Evolutionary conservation across 148 eudicot genomes (phyloP), one percentile per base, ranked within the genome.

Genomic region (Silene latifolia): DNA sequence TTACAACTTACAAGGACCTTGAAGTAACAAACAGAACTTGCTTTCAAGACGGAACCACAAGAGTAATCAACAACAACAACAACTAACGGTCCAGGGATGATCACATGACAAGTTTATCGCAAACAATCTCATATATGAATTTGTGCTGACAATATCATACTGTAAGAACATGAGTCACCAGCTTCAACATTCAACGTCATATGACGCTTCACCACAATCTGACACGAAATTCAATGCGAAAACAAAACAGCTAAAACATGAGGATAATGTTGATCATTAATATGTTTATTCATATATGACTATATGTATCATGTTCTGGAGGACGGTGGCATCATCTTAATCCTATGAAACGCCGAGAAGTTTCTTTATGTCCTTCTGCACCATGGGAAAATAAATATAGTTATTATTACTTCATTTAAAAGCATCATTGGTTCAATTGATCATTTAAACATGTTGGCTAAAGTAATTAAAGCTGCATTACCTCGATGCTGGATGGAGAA

Each of bases 401-500:
- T 76, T 66, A 71, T 24, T 61, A 32, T 90, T 32, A 13, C 46
- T 4, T 67, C 13, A 32, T 11, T 48, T 46, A 91, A 59, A 48
- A 15, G 53, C 66, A 20, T 2, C 2, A 6, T 24, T 14, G 18
- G 29, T 4, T 63, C 14, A 11, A 19, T 46, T 15, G 47, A 12
- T 39, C 24, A 56, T n/a, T 74, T 25, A 27, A 53, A 71, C 61
- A 63, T 53, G 7, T 63, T 35, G 57, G 32, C 14, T 12, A 51
- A 51, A 11, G 1, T n/a, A 9, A 20, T n/a, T 25, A 4, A n/a
- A 32, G 51, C 67, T 32, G 17, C 1, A 66, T 27, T 84, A 90
- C 96, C 98, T 93, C 97, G 5, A 93, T 91, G 91, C 91, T 88
- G 12, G 87, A 83, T 32, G 98, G 98, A 68, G 93, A 86, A 48